A percentile compares a stretch with the other conserved stretches of the same genome.
Evolutionary conservation across 2,329 filamentous ascomycete species (phyloP).

Genomic region (Didymella segeticola): DNA sequence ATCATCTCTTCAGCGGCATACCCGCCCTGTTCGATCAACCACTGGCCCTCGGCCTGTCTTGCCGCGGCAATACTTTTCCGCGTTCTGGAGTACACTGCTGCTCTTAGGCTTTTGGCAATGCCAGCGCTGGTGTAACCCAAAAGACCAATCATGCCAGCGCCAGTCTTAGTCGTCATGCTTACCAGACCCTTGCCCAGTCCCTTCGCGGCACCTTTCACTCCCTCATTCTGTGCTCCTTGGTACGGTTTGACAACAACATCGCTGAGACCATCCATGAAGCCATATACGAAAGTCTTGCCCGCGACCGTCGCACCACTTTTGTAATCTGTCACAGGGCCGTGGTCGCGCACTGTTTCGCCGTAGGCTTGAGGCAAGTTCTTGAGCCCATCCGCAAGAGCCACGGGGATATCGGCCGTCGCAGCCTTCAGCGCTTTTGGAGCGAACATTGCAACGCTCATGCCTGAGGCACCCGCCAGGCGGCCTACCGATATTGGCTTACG

Average conservation of each 20-base stretch:
- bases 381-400: constrained; percentile 80
- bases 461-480: constrained; percentile 13
- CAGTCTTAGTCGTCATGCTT: constrained; percentile 17
- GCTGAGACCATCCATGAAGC: constrained; percentile 77
- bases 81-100: constrained; percentile 7
- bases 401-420: constrained; percentile 69
- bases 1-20: neutral
- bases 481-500: constrained; percentile 11
- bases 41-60: constrained; percentile 11
- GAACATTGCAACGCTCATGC: constrained; percentile 19
- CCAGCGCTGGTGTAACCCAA: constrained; percentile 53
- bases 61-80: constrained; percentile 14
- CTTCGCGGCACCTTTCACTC: constrained; percentile 62
- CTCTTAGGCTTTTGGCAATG: constrained; percentile 52
- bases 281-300: constrained; percentile 73
- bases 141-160: constrained; percentile 24
- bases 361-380: constrained; percentile 83
- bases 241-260: constrained; percentile 78
- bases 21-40: constrained; percentile 8
- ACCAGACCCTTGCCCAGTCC: constrained; percentile 43
- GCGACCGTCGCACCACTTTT: constrained; percentile 75
- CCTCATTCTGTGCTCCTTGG: constrained; percentile 67
- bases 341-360: constrained; percentile 75
- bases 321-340: constrained; percentile 75
- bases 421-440: constrained; percentile 30